phyloP scores from a whole-genome alignment of 164 flowering plant genomes.

The Nymphaea colorata region DNA sequence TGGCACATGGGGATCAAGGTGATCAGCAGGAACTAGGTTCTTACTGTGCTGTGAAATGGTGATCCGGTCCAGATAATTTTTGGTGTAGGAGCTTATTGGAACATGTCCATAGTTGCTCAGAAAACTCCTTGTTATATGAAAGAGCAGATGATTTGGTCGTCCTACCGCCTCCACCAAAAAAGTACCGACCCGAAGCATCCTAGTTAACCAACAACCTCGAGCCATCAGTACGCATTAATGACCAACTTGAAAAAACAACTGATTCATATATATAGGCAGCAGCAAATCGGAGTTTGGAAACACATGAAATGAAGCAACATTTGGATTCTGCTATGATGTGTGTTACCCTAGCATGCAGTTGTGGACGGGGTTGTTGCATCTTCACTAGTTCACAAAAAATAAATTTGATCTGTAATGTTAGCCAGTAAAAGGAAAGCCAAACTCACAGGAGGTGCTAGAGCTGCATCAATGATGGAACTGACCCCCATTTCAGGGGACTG shows the following conservation, averaged over 20 bases:
- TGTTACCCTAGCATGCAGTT: neutral
- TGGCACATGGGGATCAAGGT: too few relatives aligned
- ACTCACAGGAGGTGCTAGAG: conserved; percentile 80
- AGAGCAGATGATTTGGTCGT: conserved; percentile 44
- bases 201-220: conserved; percentile 12
- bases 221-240: neutral
- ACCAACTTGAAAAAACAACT: neutral
- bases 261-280: neutral
- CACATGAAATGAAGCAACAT: neutral
- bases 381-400: neutral
- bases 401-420: too few relatives aligned
- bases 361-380: neutral
- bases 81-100: conserved; percentile 38
- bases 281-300: neutral
- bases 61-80: neutral
- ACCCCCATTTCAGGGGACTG: conserved; percentile 58
- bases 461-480: conserved; percentile 65
- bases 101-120: conserved; percentile 45
- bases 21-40: too few relatives aligned
- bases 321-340: neutral
- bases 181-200: conserved; percentile 71
- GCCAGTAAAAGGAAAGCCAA: conserved; percentile 1
- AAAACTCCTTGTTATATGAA: conserved; percentile 46
- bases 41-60: too few relatives aligned
- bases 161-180: conserved; percentile 79